Conservation (phyloP, 352 stramenopile genomes). For the Globisporangium recalcitrans region DNA sequence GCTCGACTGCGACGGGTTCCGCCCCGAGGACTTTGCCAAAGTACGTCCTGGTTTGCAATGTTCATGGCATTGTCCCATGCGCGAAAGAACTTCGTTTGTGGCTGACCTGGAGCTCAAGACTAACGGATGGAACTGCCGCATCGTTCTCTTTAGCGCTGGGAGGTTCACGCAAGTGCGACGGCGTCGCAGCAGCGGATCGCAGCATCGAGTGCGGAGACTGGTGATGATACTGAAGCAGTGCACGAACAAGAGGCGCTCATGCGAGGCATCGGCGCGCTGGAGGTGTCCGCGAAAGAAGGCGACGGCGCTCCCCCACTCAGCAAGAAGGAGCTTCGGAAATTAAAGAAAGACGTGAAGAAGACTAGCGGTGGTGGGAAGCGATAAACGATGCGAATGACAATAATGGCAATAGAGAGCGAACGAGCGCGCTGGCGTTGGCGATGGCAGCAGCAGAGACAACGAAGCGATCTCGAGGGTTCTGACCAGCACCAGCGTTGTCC, state of each 20-base stretch:
- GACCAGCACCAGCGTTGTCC: not conserved
- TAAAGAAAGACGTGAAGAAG: constrained; percentile 20
- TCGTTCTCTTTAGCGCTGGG: constrained; percentile 13
- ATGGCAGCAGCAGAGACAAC: not conserved
- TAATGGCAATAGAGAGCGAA: not conserved
- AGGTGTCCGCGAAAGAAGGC: constrained; percentile 2
- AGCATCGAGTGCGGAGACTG: not conserved
- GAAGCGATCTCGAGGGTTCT: not conserved
- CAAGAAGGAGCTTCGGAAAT: constrained; percentile 44
- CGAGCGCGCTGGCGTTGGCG: not conserved
- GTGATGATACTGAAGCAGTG: not conserved
- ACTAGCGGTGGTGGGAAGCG: not conserved
- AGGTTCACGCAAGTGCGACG: not conserved
- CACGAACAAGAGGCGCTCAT: not conserved
- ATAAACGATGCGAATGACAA: not conserved
- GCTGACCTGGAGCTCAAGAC: not conserved
- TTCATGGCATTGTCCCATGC: not conserved
- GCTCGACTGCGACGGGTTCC: constrained; percentile 58
- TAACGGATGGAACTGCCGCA: not conserved
- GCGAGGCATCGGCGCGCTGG: constrained; percentile 3
- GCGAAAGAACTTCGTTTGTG: constrained; percentile 1
- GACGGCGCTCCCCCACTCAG: constrained; percentile 20
- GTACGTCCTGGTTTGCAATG: constrained; percentile 27
- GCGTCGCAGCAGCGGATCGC: constrained; percentile 1
- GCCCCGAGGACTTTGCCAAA: constrained; percentile 47